Percentiles rank a stretch among this genome's conserved stretches.
Evolutionary conservation across 2,329 filamentous ascomycete genomes (phyloP).

Genomic region (Penicillium capsulatum): DNA sequence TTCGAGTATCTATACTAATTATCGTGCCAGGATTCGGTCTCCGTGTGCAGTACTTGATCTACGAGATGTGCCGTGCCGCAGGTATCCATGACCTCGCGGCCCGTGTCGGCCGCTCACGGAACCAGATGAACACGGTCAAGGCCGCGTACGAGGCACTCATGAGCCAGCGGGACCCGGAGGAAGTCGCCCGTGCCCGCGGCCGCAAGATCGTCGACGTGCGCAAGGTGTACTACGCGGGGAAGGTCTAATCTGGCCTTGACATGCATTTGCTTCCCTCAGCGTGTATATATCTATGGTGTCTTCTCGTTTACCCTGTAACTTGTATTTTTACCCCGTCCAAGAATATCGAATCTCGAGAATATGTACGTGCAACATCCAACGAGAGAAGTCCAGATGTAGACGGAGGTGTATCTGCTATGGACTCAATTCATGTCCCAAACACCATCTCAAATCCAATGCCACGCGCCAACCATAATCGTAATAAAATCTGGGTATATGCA

Average conservation of each 20-base stretch:
- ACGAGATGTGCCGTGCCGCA: conserved; percentile 83
- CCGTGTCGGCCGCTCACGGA: conserved; percentile 76
- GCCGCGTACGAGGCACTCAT: conserved; percentile 78
- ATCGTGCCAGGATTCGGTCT: conserved; percentile 74
- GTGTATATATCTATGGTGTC: conserved; percentile 25
- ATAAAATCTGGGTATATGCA: conserved; percentile 20
- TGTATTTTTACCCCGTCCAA: conserved; percentile 27
- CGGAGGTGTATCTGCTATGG: no score
- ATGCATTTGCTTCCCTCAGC: conserved; percentile 12
- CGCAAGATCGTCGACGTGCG: conserved; percentile 95
- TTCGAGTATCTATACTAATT: conserved; percentile 4
- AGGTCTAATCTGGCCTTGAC: conserved; percentile 47
- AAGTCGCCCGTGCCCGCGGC: conserved; percentile 81
- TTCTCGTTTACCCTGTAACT: conserved; percentile 24
- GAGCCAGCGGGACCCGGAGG: conserved; percentile 80
- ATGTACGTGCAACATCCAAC: neutral
- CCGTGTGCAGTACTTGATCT: conserved; percentile 84
- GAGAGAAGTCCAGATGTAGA: neutral
- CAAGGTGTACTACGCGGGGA: conserved; percentile 93
- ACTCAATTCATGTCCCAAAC: no score
- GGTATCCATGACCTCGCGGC: conserved; percentile 86
- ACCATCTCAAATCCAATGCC: conserved; percentile 3
- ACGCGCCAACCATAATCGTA: conserved; percentile 10
- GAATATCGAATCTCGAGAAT: neutral
- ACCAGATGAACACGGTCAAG: conserved; percentile 98